These are phyloP conservation scores for Oryza meyeriana DNA, from an alignment of 176 grass and related monocot genomes.

Conservation along the genomic window DNA sequence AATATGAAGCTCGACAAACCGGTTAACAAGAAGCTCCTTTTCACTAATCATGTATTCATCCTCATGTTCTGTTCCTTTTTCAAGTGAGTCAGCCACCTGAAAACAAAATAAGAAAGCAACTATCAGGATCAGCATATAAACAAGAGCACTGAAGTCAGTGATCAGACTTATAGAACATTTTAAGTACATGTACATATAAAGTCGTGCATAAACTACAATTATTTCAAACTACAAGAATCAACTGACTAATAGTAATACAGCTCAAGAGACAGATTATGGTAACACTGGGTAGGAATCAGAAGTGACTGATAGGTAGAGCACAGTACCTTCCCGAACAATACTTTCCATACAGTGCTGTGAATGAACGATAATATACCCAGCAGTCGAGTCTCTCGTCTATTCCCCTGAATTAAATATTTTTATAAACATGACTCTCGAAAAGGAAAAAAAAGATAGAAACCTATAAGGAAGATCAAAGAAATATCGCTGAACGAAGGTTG, in stretches of 20 bases:
- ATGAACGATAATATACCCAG: slow-evolving; percentile 90
- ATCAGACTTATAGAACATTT: neutral
- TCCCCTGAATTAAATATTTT: slow-evolving; percentile 63
- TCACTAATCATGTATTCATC: slow-evolving; percentile 99
- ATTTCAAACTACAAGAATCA: neutral
- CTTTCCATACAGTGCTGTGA: slow-evolving; percentile 98
- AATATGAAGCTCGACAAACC: slow-evolving; percentile 48
- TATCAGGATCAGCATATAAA: slow-evolving; percentile 14
- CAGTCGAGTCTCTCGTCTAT: slow-evolving; percentile 86
- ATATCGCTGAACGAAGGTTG: neutral
- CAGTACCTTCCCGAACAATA: slow-evolving; percentile 95
- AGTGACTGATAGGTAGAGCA: slow-evolving; percentile 21
- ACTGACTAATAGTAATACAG: neutral
- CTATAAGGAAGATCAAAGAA: neutral
- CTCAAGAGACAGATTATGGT: neutral
- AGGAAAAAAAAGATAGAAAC: neutral
- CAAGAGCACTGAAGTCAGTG: neutral
- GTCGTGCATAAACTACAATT: neutral
- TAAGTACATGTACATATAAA: neutral
- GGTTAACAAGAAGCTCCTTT: slow-evolving; percentile 96
- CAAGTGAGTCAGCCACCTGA: slow-evolving; percentile 94
- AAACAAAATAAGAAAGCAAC: slow-evolving; percentile 32
- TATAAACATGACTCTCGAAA: neutral
- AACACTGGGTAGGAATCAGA: slow-evolving; percentile 15
- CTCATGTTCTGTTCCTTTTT: slow-evolving; percentile 99